These are phyloP conservation scores for Polyporus tsugae DNA, from an alignment of 1,284 basidiomycete genomes.

Conservation along the genomic window DNA sequence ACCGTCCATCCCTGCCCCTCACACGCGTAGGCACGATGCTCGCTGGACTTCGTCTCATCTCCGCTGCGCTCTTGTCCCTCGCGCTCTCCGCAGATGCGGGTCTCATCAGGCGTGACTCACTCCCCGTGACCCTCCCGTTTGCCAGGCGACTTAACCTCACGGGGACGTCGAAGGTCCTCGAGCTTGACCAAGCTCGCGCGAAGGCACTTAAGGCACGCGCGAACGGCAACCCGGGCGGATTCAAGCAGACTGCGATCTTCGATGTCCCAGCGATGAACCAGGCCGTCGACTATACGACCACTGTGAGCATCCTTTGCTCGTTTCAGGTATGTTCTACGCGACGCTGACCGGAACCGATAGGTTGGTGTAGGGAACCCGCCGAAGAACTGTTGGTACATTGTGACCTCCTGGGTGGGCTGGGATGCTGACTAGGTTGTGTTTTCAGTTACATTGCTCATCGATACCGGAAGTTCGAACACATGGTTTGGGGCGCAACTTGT, in stretches of 20 bases:
- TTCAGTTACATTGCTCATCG: slow-evolving; percentile 33
- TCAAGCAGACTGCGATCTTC: slow-evolving; percentile 17
- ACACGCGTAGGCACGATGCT: slow-evolving; percentile 18
- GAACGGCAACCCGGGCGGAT: background rate
- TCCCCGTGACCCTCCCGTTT: slow-evolving; percentile 33
- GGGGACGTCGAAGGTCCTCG: slow-evolving; percentile 28
- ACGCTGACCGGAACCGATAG: slow-evolving; percentile 14
- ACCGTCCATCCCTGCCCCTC: background rate
- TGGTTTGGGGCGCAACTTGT: slow-evolving; percentile 59
- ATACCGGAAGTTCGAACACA: slow-evolving; percentile 57
- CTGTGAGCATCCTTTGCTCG: slow-evolving; percentile 23
- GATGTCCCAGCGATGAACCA: slow-evolving; percentile 35
- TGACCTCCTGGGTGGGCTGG: background rate
- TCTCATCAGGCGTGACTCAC: slow-evolving; percentile 23
- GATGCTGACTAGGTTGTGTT: background rate
- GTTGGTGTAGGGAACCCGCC: slow-evolving; percentile 35
- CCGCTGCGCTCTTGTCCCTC: slow-evolving; percentile 7
- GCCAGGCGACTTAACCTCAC: slow-evolving; percentile 35
- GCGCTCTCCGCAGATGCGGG: slow-evolving; percentile 9
- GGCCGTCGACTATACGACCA: slow-evolving; percentile 35
- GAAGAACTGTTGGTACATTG: slow-evolving; percentile 29
- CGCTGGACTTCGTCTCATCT: slow-evolving; percentile 11
- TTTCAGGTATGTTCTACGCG: background rate
- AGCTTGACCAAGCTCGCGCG: slow-evolving; percentile 36
- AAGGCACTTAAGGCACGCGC: slow-evolving; percentile 25